Evolutionary conservation across 1,284 basidiomycete genomes (phyloP), one percentile per base, ranked within the genome.

Genomic region (Ceratobasidium sp.): DNA sequence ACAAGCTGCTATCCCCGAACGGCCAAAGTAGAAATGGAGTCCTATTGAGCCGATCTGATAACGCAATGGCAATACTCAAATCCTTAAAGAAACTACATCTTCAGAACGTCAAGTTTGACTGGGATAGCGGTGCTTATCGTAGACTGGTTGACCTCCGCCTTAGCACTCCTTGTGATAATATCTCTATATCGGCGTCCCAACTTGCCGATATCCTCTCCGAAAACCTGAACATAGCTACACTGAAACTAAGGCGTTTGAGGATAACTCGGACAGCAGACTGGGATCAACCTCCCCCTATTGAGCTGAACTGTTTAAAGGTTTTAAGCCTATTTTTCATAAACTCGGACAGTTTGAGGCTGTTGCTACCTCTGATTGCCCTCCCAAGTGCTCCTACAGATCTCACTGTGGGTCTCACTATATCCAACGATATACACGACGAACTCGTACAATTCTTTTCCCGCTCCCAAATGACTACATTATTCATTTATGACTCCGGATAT

Each of bases 31-130:
- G 26, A 28, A 66, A 66, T 23, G 63, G 63, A 6, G 44, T 66
- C 2, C 44, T 66, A 9, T 10, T 44, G 63, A 66, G 63, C 63
- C 63, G 63, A 20, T 56, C 68, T 40, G 33, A n/a, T 10, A 55
- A 56, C 28, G 51, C 55, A 13, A 23, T 42, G 53, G 68, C 33
- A 6, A n/a, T 70, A 2, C 51, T 70, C 10, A 51, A 18, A 39
- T 56, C 51, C 3, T 18, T 70, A 39, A 55, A 20, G n/a, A 56
- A 56, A 26, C 53, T 70, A 3, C 51, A 56, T 6, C 46, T 70
- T 15, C 68, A 70, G n/a, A 70, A 70, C 40, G 33, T 56, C 51
- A 56, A 28, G 68, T 70, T 70, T 20, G 39, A 55, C 12, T 70
- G 68, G 68, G 53, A 55, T 44, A 70, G 68, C 53, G 15, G 26